Conservation (phyloP, 371 early-diverging fungal genomes). For the Paramicrosporidium saccamoebae region DNA sequence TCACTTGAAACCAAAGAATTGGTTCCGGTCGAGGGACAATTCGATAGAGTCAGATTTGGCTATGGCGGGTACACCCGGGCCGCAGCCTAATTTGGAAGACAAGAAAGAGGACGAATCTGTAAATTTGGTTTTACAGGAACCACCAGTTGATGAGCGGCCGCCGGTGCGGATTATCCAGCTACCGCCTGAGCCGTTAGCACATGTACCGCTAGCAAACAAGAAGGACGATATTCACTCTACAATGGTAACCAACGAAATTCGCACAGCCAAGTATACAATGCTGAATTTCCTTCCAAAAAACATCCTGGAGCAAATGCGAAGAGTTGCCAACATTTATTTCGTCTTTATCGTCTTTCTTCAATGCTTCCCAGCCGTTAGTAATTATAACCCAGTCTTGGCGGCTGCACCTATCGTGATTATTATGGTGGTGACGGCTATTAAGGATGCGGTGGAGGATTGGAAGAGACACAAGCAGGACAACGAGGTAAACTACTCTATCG, state of each 20-base stretch:
- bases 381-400: constrained; percentile 32
- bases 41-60: too few species aligned
- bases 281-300: constrained; percentile 68
- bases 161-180: too few species aligned
- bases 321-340: constrained; percentile 73
- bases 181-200: too few species aligned
- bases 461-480: constrained; percentile 50
- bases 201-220: too few species aligned
- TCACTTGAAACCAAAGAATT: too few species aligned
- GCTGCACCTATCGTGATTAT: constrained; percentile 49
- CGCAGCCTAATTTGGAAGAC: too few species aligned
- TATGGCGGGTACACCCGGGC: too few species aligned
- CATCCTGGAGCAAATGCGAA: constrained; percentile 58
- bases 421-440: constrained; percentile 42
- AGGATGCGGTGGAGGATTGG: constrained; percentile 77
- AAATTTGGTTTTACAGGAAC: too few species aligned
- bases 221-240: too few species aligned
- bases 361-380: constrained; percentile 24
- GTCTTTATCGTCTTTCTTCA: constrained; percentile 51
- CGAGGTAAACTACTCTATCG: constrained; percentile 10
- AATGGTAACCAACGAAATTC: constrained; percentile 27
- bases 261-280: constrained; percentile 45
- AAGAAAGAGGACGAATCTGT: too few species aligned
- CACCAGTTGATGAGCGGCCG: too few species aligned
- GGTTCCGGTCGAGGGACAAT: too few species aligned